phyloP scores from a whole-genome alignment of 345 rosid species.

The Camelina hispida region DNA sequence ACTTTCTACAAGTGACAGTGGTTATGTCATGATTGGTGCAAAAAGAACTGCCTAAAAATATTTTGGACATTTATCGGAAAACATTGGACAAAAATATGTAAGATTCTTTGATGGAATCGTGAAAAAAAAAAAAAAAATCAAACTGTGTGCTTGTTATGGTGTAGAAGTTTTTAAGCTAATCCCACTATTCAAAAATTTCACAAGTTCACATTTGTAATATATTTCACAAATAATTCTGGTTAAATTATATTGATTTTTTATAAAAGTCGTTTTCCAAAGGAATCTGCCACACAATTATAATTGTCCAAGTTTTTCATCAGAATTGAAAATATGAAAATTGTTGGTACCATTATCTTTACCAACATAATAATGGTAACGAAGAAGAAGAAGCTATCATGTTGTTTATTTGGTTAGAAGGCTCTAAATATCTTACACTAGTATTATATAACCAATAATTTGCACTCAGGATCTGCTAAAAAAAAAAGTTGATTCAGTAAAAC shows the following conservation, averaged over 20 bases:
- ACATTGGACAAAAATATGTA: background rate
- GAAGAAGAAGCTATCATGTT: background rate
- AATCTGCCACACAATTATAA: background rate
- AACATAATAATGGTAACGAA: background rate
- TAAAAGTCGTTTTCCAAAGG: background rate
- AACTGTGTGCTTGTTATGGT: too few species aligned
- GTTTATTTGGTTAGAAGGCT: constrained; percentile 27
- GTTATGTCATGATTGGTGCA: constrained; percentile 4
- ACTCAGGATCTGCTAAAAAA: background rate
- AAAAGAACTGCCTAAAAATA: background rate
- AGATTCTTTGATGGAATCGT: too few species aligned
- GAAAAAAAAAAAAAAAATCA: too few species aligned
- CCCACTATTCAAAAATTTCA: background rate
- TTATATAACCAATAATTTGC: constrained; percentile 1
- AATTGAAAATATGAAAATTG: background rate
- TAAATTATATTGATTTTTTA: too few species aligned
- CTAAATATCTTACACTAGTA: background rate
- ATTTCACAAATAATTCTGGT: background rate
- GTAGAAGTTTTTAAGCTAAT: too few species aligned
- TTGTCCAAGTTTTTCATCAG: background rate
- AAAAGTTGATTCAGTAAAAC: background rate
- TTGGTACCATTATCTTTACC: background rate
- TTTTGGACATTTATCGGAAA: background rate
- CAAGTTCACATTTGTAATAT: background rate
- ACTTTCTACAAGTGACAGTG: background rate